Base-by-base conservation (phyloP, 2,329 filamentous ascomycete genomes). In the Colletotrichum abscissum region DNA sequence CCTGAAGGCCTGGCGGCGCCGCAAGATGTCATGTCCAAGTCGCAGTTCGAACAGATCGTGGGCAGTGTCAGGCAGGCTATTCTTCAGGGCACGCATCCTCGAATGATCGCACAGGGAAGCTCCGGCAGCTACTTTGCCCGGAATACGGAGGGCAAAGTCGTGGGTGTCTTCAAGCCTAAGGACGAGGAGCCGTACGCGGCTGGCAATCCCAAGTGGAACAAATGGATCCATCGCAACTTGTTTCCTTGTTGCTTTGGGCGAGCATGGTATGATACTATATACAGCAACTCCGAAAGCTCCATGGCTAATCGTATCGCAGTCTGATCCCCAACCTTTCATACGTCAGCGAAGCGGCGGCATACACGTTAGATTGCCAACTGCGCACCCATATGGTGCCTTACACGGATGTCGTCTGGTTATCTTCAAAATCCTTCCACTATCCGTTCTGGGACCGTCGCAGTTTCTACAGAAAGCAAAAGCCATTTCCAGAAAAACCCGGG, bases 111-210 rank as follows among this genome's bases (percentile, higher is more conserved):
- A 0, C 97, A 99, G 82, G 97, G 97, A 52, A 98, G 96, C 83
- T 98, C 97, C 3, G 97, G 97, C 62, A 98, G 95, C 82, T 99
- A 99, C 85, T 99, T 99, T 88, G 97, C 97, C 30, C 90, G 95
- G 72, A 97, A 98, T 78, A 90, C 90, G 1, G 93, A 96, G 69
- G 97, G 97, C 64, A 98, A 97, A 85, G 94, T 98, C 19, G 95
- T 99, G 4, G 97, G 95, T 46, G 97, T 99, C 5, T 99, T 99
- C 86, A 99, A 99, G 82, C 97, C 97, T 55, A 99, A 99, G 84
- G 97, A 99, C 78, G 97, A 99, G 84, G 97, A 99, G 82, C 97
- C 97, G 1, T 99, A 98, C 80, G 97, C 97, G 1, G 97, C 94
- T 38, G 93, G 95, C 77, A 99, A 99, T 80, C 97, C 97, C 6